These are phyloP conservation scores for Phytophthora lateralis DNA, from an alignment of 352 stramenopile species.

Conservation along the genomic window DNA sequence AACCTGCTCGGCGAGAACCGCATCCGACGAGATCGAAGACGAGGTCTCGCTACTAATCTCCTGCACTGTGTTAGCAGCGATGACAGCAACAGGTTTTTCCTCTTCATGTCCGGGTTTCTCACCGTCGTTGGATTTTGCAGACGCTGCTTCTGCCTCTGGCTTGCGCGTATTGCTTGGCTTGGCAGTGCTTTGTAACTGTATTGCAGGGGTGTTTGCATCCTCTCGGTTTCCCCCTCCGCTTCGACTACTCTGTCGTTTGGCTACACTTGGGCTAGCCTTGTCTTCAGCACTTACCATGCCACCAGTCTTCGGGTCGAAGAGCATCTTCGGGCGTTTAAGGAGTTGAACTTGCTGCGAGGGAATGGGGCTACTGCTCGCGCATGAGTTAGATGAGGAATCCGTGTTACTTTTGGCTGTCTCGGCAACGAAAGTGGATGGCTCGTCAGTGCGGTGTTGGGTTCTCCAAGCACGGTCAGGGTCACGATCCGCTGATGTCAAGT, in stretches of 20 bases:
- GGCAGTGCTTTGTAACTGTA: background rate
- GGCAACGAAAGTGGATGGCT: slow-evolving; percentile 9
- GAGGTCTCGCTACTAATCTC: background rate
- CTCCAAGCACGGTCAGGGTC: background rate
- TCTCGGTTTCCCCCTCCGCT: slow-evolving; percentile 12
- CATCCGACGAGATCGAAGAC: slow-evolving; percentile 10
- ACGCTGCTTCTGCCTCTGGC: slow-evolving; percentile 7
- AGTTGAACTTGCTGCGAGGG: slow-evolving; percentile 49
- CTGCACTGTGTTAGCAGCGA: slow-evolving; percentile 7
- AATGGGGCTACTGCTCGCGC: slow-evolving; percentile 14
- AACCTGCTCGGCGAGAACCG: background rate
- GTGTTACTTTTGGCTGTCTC: slow-evolving; percentile 15
- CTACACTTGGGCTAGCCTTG: background rate
- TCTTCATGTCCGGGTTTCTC: slow-evolving; percentile 1
- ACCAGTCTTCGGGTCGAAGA: slow-evolving; percentile 77
- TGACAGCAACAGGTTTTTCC: slow-evolving; percentile 2
- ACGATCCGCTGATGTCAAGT: slow-evolving; percentile 3
- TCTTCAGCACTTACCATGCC: slow-evolving; percentile 56
- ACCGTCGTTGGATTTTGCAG: slow-evolving; percentile 3
- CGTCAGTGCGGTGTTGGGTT: slow-evolving; percentile 6
- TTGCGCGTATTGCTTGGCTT: slow-evolving; percentile 6
- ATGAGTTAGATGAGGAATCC: slow-evolving; percentile 25
- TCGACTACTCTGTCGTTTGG: slow-evolving; percentile 16
- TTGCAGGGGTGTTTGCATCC: background rate
- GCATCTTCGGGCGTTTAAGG: slow-evolving; percentile 69